A percentile compares a stretch with the other conserved stretches of the same genome.
These are phyloP conservation scores for Paraglomus occultum DNA, from an alignment of 192 early-diverging fungal species.

Conservation along the genomic window DNA sequence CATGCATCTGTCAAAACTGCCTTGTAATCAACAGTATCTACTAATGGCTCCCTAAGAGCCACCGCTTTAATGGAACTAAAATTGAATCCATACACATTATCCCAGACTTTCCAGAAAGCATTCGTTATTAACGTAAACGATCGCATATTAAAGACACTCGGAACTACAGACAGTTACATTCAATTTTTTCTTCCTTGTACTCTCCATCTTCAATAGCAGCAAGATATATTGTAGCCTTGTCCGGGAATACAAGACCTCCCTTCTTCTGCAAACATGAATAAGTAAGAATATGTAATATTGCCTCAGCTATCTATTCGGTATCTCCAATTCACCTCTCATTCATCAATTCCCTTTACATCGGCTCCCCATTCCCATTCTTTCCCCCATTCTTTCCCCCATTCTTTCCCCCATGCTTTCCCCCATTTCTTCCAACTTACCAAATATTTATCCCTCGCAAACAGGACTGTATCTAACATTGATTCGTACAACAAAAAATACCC, in stretches of 20 bases:
- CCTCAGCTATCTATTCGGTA: background rate
- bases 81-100: conserved; percentile 93
- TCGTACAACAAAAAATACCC: conserved; percentile 90
- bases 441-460: conserved; percentile 80
- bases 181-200: conserved; percentile 73
- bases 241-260: conserved; percentile 64
- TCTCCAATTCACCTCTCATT: background rate
- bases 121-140: background rate
- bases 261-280: conserved; percentile 13
- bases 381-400: conserved; percentile 27
- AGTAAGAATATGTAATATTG: background rate
- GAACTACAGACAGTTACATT: conserved; percentile 33
- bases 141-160: background rate
- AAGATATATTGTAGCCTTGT: conserved; percentile 67
- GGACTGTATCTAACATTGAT: conserved; percentile 88
- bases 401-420: conserved; percentile 25
- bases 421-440: conserved; percentile 37
- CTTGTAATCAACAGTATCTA: conserved; percentile 71
- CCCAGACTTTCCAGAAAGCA: conserved; percentile 56
- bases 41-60: conserved; percentile 73
- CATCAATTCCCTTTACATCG: background rate
- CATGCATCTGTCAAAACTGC: conserved; percentile 66
- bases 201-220: conserved; percentile 76
- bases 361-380: conserved; percentile 11
- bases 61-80: conserved; percentile 83